These are phyloP conservation scores for Mikania micrantha DNA, from an alignment of 129 eudicot species.

Conservation along the genomic window DNA sequence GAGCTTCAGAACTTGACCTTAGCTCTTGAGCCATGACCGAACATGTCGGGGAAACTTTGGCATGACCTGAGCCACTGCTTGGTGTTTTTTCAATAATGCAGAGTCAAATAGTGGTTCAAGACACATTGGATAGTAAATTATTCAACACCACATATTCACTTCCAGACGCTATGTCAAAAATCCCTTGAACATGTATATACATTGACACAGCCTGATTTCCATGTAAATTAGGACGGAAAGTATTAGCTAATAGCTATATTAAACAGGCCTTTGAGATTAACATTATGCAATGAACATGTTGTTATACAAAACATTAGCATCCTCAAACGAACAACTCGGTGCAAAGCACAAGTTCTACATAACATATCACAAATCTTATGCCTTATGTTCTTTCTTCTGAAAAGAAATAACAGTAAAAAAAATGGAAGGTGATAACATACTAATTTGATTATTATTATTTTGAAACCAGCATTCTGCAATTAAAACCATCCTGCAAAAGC, in stretches of 20 bases:
- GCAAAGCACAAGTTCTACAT: constrained; percentile 28
- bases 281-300: constrained; percentile 16
- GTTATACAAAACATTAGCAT: constrained; percentile 24
- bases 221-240: not conserved
- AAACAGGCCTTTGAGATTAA: constrained; percentile 9
- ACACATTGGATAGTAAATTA: too few species aligned
- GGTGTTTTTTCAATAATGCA: too few species aligned
- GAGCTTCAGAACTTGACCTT: too few species aligned
- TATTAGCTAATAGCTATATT: constrained; percentile 4
- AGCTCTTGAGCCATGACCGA: too few species aligned
- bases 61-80: too few species aligned
- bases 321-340: constrained; percentile 18
- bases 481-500: constrained; percentile 50
- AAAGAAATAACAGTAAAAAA: constrained; percentile 5
- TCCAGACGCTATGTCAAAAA: not conserved
- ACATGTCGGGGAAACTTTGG: too few species aligned
- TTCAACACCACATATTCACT: not conserved
- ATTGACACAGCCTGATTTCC: not conserved
- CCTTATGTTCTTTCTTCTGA: constrained; percentile 11
- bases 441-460: constrained; percentile 18
- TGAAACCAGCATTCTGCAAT: constrained; percentile 33
- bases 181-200: not conserved
- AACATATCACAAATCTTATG: constrained; percentile 19
- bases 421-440: constrained; percentile 20
- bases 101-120: too few species aligned